Evolutionary conservation across 805 yeast species (phyloP), one percentile per base, ranked within the genome.

Genomic region (Debaryomyces prosopidis): DNA sequence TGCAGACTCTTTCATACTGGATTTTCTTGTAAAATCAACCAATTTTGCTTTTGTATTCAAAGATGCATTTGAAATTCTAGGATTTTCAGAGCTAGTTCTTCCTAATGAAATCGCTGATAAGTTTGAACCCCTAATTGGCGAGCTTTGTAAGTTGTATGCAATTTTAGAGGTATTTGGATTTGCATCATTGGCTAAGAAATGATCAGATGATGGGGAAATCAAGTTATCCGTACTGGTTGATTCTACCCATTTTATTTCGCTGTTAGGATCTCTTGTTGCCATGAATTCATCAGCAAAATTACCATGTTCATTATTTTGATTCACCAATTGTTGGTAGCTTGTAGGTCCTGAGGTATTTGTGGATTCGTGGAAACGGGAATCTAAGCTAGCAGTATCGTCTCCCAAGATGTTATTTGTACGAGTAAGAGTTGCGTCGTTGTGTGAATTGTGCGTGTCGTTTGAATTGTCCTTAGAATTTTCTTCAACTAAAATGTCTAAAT

Each of bases 11-110:
- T 68, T 58, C 47, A 72, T 59, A 47, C 76, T 66, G 8, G 72
- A 73, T 50, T 69, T 69, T 50, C 79, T 60, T 4, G 77, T 73
- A 48, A 76, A 75, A 39, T 76, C 75, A 34, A 76, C 79, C 43
- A 76, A 60, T 54, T 76, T 75, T 10, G 77, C 77, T 37, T 62
- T 62, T 31, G 55, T 38, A 11, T 59, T 58, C 26, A 53, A 44
- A 1, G 61, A 53, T 9, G 56, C 30, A 35, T 37, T 50, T 8
- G 62, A 50, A 15, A 49, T 43, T 37, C 52, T 47, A 12, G 48
- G 43, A 11, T 38, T 27, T 28, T 38, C 41, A 28, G 15, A 11
- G 20, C 39, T 20, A 34, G 42, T 33, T 36, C 38, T 28, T 3
- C 47, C 49, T 7, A 59, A 33, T 7, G 68, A 61, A 30, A 55